Evolutionary conservation across 176 grass and related monocot genomes (phyloP), one percentile per base, ranked within the genome.

Genomic region (Thinopyrum elongatum): DNA sequence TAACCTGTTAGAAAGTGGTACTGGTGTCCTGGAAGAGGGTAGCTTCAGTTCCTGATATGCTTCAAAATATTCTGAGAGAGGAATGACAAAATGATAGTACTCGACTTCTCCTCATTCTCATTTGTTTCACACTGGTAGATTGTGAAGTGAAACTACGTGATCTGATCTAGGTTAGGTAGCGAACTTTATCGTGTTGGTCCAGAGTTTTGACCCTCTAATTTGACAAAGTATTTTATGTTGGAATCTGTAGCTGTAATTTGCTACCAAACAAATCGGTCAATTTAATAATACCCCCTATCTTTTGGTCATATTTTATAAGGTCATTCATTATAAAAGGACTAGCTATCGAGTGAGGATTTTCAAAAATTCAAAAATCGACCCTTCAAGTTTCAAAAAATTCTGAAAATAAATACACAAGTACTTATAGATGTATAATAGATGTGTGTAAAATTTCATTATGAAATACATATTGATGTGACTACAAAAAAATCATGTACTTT

Each of bases 141-240:
- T 74, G 26, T 67, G 71, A 29, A n/a, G 16, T 79, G 46, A 44
- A 82, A 17, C 39, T 55, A 42, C 34, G 17, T 70, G 65, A 10
- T 61, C 19, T 80, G 65, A 71, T 60, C 51, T 80, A 46, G 76
- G 51, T 61, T 86, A 85, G 29, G 29, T 83, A 60, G 68, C 38
- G 42, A 72, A 61, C 53, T 77, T 53, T 65, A 53, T 77, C 14
- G n/a, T 41, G n/a, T 61, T 58, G 23, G 30, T 68, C n/a, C 31
- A 86, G 51, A 62, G 39, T 74, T 80, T 58, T 64, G 31, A 68
- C 47, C 12, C 28, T 42, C 23, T 69, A 34, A n/a, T 81, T 68
- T 69, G 61, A 69, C 28, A 68, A 47, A 23, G 35, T 33, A 67
- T 9, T 53, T 80, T 69, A 33, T 31, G 28, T 81, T 81, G 79